Base-by-base conservation (phyloP, 1,284 basidiomycete genomes). In the Cutaneotrichosporon sp. region DNA sequence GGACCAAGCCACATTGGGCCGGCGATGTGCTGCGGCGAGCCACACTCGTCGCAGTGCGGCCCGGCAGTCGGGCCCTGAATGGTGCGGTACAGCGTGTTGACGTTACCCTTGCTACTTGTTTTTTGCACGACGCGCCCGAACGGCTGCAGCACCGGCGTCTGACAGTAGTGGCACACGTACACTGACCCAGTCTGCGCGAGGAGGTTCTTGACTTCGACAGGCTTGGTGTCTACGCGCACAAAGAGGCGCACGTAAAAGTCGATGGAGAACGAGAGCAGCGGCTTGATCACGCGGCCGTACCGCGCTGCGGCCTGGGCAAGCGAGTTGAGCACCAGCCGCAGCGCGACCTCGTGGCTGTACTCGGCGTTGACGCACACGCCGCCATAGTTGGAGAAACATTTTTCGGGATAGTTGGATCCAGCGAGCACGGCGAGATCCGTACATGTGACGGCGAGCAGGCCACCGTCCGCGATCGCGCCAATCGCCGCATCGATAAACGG, bases 231-330 rank as follows among this genome's bases (percentile, higher is more conserved):
- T 4, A 99, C 79, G 14, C 86, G 83, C 10, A 97, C 83, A 68
- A 97, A 99, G 14, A 97, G 72, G 8, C 96, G 86, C 22, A 97
- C 85, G 72, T 99, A 98, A 70, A 98, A 99, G 70, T 98, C 96
- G 69, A 99, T 97, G 12, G 90, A 94, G 35, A 99, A 80, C 0
- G 87, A 92, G 8, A 97, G 74, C n/a, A 97, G 76, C 1, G 94
- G 94, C 60, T 88, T 83, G 60, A 98, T 90, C 68, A 85, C 88
- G 43, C 91, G 84, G 0, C 94, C 93, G 67, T 98, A 98, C 63
- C 91, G 82, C 15, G 88, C 84, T 0, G 94, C 96, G 2, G 90
- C 85, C 0, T 84, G 86, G 0, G 91, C 86, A 38, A 97, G 77
- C 0, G 87, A 79, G 72, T 94, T 84, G 13, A 98, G 80, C 9